Base-by-base conservation (phyloP, 768 basidiomycete genomes). In the Auricularia sp. region DNA sequence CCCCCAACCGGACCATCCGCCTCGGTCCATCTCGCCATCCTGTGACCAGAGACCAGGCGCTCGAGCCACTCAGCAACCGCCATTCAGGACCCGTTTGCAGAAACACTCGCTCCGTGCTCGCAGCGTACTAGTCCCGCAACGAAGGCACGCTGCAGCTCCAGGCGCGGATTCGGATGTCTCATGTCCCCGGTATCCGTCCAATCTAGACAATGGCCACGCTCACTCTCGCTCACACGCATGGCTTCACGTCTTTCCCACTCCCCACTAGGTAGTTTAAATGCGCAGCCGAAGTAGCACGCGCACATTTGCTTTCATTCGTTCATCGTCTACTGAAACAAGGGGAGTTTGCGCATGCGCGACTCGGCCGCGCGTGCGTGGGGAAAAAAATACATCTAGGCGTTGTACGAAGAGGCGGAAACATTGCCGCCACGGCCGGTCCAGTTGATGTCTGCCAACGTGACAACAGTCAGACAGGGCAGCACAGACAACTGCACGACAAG, bases 381-480 rank as follows among this genome's bases (percentile, higher is more conserved):
- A 14, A 59, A 56, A 34, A 29, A 34, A 29, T 33, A 59, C 5
- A 37, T 67, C 77, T 80, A 88, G 67, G 85, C 88, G 69, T 78
- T 78, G 83, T 98, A 98, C 62, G 89, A 86, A 67, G 85, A 88
- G 45, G 94, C 89, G 64, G 96, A 93, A 65, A 96, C 94, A 70
- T 88, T 93, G 69, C 96, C 96, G 62, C 96, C 96, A 69, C 93
- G 92, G 58, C 96, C 96, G 70, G 95, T 98, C 96, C 96, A 98
- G 83, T 97, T 98, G 80, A 96, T 82, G 80, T 99, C 96, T 90
- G 66, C 13, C 42, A 18, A 62, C 18, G 8, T 54, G 35, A 36
- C 34, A 14, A 34, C 29, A 58, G 11, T 35, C 2, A 66, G 18
- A 33, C 62, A 33, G 51, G 36, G n/a, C 4, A 34, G 14, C 24